Evolutionary conservation across 2,329 filamentous ascomycete genomes (phyloP).

Genomic region (Xylariales sp.): DNA sequence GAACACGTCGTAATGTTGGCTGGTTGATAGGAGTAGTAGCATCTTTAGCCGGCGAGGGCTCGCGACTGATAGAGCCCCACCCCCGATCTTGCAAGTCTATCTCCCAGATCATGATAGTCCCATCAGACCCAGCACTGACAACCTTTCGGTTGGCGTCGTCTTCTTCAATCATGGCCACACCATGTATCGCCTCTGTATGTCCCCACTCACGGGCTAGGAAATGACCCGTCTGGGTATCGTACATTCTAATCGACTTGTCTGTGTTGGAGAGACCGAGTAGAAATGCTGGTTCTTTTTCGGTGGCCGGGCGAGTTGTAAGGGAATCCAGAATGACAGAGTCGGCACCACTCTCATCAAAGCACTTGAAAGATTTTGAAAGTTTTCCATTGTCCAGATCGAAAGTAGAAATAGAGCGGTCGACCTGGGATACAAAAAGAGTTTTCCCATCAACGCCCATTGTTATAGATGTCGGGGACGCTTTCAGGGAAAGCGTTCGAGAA

Average conservation of each 20-base stretch:
- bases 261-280: slow-evolving; percentile 91
- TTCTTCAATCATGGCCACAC: slow-evolving; percentile 77
- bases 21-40: slow-evolving; percentile 62
- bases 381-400: slow-evolving; percentile 76
- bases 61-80: slow-evolving; percentile 58
- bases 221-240: slow-evolving; percentile 79
- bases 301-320: slow-evolving; percentile 72
- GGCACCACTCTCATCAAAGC: slow-evolving; percentile 79
- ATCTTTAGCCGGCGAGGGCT: slow-evolving; percentile 66
- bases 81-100: slow-evolving; percentile 62
- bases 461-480: slow-evolving; percentile 89
- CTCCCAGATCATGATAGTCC: slow-evolving; percentile 84
- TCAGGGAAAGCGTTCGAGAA: slow-evolving; percentile 80
- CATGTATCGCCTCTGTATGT: slow-evolving; percentile 93
- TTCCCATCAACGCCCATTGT: slow-evolving; percentile 72
- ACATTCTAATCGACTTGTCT: slow-evolving; percentile 93
- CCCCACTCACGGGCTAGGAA: slow-evolving; percentile 93
- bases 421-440: slow-evolving; percentile 67
- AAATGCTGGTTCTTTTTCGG: slow-evolving; percentile 68
- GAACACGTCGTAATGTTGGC: slow-evolving; percentile 83
- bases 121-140: slow-evolving; percentile 81
- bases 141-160: slow-evolving; percentile 67
- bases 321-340: slow-evolving; percentile 88
- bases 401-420: slow-evolving; percentile 70
- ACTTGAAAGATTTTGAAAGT: slow-evolving; percentile 79